Base-by-base conservation (phyloP, 495 filamentous ascomycete genomes). In the Neurospora sp. region DNA sequence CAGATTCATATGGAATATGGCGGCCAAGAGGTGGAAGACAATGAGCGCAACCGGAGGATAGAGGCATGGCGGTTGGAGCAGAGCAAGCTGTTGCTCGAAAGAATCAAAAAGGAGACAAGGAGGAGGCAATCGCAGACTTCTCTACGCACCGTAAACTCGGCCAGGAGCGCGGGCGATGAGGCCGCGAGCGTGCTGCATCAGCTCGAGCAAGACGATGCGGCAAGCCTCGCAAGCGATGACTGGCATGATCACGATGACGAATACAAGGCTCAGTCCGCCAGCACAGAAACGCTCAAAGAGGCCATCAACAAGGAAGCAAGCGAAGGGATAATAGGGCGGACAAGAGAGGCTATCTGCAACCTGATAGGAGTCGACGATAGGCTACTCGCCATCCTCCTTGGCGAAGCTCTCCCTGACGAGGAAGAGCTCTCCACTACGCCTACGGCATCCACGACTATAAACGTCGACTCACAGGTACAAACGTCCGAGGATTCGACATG, bases 31-130 rank as follows among this genome's bases (percentile, higher is more conserved):
- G 83, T 82, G 31, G 84, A 87, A 73, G 88, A 90, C 72, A 80
- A 85, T 14, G 93, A 97, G 65, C 89, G 91, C 69, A 91, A 89
- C 77, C 86, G 89, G 75, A 86, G 94, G 74, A 97, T 99, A 82
- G 93, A 98, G 80, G 85, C 88, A 59, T 99, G 96, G 96, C 86
- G 94, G 74, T 82, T 96, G 77, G 96, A 98, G 77, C 96, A 98
- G 80, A 97, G 93, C 76, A 86, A 86, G 73, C 87, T 91, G 20
- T 82, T 99, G 53, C 80, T 98, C 39, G 92, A 97, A 68, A 93
- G 97, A 79, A 94, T 99, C 68, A 91, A 94, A 80, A 90, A 86
- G 70, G 92, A 96, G 81, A 97, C 93, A 10, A 87, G 91, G 74
- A 87, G 90, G 72, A 85, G 87, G 47, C 85, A 80, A 71, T 85